Evolutionary conservation across 1,284 basidiomycete species (phyloP).

Genomic region (Clitocybe nebularis): DNA sequence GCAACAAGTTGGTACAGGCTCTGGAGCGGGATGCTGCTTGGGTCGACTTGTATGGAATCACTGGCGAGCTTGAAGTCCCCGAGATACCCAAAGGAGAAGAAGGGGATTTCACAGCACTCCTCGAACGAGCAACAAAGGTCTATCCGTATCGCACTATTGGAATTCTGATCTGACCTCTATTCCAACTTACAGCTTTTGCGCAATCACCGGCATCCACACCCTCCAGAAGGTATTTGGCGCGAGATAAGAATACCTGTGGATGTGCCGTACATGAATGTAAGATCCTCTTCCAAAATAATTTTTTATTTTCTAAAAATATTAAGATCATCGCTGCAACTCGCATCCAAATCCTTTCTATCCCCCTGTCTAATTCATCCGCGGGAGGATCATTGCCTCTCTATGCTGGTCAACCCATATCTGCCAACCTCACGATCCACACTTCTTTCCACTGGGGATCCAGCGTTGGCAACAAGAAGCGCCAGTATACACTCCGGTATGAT

Average conservation of each 20-base stretch:
- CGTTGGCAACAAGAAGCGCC: conserved; percentile 35
- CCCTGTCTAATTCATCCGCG: conserved; percentile 26
- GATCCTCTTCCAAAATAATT: conserved; percentile 19
- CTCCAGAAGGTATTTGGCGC: conserved; percentile 50
- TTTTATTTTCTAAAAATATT: neutral
- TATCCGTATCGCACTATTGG: neutral
- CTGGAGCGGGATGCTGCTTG: conserved; percentile 60
- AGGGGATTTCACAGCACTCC: conserved; percentile 32
- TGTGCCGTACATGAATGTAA: conserved; percentile 73
- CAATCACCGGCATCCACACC: conserved; percentile 33
- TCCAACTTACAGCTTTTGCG: conserved; percentile 34
- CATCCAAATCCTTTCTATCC: conserved; percentile 44
- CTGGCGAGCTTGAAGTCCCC: conserved; percentile 64
- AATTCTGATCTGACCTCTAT: neutral
- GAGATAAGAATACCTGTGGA: conserved; percentile 79
- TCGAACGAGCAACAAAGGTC: conserved; percentile 41
- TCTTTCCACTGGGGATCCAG: conserved; percentile 71
- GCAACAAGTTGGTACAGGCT: conserved; percentile 49
- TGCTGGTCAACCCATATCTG: conserved; percentile 75
- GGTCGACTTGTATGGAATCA: conserved; percentile 63
- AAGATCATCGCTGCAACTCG: conserved; percentile 73
- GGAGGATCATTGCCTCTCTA: conserved; percentile 47
- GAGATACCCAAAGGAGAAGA: conserved; percentile 32
- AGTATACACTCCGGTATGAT: conserved; percentile 67
- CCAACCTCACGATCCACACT: conserved; percentile 58